Conservation (phyloP, 176 grass and related monocot species). For the Musa schizocarpa region DNA sequence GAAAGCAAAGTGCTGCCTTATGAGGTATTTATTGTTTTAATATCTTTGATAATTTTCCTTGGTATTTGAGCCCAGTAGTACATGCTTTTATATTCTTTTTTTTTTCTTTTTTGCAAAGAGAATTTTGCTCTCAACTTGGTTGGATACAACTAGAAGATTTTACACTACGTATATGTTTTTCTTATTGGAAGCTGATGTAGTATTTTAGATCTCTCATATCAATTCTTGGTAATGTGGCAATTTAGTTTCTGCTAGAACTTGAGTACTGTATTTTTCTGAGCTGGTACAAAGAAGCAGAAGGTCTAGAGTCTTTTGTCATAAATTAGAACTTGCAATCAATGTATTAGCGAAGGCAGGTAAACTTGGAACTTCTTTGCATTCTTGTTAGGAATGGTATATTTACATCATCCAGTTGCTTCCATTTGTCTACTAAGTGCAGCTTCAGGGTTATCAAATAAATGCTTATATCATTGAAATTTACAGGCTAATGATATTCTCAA, state of each 20-base stretch:
- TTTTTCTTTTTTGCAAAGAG: neutral
- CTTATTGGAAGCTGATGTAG: neutral
- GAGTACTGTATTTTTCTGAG: neutral
- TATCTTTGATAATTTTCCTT: neutral
- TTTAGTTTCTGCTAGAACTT: neutral
- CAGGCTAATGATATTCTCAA: conserved; percentile 6
- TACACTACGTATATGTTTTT: neutral
- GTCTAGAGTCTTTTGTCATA: neutral
- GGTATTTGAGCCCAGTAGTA: neutral
- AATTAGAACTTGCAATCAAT: neutral
- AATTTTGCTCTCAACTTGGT: neutral
- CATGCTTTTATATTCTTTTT: neutral
- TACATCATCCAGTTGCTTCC: neutral
- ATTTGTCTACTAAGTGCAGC: neutral
- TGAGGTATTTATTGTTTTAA: conserved; percentile 37
- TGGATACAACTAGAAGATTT: neutral
- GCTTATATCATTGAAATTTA: neutral
- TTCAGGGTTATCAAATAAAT: conserved; percentile 5
- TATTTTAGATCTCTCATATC: neutral
- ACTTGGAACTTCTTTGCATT: neutral
- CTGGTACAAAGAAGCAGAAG: neutral
- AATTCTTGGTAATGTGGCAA: no score
- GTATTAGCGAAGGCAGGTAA: neutral
- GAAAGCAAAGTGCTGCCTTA: conserved; percentile 32
- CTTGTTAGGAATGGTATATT: neutral